Evolutionary conservation across 2,329 filamentous ascomycete genomes (phyloP), one percentile per base, ranked within the genome.

Genomic region (Pseudogymnoascus pannorum): DNA sequence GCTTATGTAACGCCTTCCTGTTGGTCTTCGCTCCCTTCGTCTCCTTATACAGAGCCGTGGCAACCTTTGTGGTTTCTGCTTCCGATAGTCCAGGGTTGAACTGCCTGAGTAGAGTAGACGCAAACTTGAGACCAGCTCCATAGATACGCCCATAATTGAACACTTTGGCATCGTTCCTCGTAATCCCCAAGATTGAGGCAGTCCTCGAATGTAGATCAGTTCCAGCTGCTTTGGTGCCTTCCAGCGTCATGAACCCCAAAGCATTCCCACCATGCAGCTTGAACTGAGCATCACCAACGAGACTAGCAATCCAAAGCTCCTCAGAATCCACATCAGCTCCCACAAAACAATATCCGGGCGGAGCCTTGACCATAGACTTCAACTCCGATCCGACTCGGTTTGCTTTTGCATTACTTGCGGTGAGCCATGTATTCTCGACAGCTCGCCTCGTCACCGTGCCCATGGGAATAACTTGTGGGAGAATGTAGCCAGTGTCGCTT

Each of bases 111-210:
- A 99, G 79, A 8, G 91, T 95, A 2, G 89, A 87, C 0, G 94
- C 94, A 71, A 99, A 99, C 68, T 92, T 96, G 58, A 97, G 78
- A 0, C 94, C 95, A 4, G 94, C 95, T n/a, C 94, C 95, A 70
- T 99, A 99, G 57, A 99, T 99, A 40, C 95, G 90, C 6, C 95
- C 95, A 69, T 99, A 99, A 73, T 99, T 99, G 80, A 99, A 99
- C 0, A 99, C 86, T 72, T 99, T 99, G 62, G 94, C 94, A 70
- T 97, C 87, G 69, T 97, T 97, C 64, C 94, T 84, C 2, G 91
- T 95, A 64, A 99, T 99, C 5, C 92, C 93, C 2, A 99, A 75
- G 62, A 99, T 99, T 5, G 83, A 81, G 1, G 94, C 95, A 26
- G 94, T 99, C 31, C 93, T 89, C 5, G 92, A 97, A 75, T 99